Evolutionary conservation across 768 basidiomycete genomes (phyloP).

Genomic region (Auriscalpium vulgare): DNA sequence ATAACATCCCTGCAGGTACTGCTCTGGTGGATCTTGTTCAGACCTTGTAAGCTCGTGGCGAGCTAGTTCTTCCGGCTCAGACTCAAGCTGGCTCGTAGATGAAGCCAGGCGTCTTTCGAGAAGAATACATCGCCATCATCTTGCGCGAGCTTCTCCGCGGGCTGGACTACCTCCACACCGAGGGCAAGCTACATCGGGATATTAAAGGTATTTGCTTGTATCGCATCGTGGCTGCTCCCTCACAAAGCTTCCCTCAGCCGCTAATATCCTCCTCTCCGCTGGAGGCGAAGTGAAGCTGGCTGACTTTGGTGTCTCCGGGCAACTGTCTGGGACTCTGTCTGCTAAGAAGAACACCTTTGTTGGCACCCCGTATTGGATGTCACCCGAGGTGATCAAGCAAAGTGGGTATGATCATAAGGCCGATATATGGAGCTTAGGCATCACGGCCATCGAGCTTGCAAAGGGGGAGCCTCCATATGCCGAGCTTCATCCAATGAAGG

Average conservation of each 20-base stretch:
- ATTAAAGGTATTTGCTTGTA: slow-evolving; percentile 70
- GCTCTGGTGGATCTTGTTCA: slow-evolving; percentile 95
- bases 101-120: slow-evolving; percentile 96
- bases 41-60: slow-evolving; percentile 58
- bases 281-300: slow-evolving; percentile 95
- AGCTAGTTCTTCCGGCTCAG: neutral
- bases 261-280: slow-evolving; percentile 88
- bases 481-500: slow-evolving; percentile 99
- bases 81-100: slow-evolving; percentile 46
- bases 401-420: slow-evolving; percentile 99
- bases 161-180: slow-evolving; percentile 90
- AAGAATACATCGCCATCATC: slow-evolving; percentile 98
- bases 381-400: slow-evolving; percentile 98
- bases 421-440: slow-evolving; percentile 97
- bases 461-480: slow-evolving; percentile 98
- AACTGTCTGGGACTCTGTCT: slow-evolving; percentile 85
- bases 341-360: slow-evolving; percentile 99
- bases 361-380: slow-evolving; percentile 99
- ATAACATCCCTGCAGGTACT: slow-evolving; percentile 52
- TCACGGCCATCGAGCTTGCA: slow-evolving; percentile 95
- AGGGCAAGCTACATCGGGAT: slow-evolving; percentile 97
- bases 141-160: slow-evolving; percentile 87
- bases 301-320: slow-evolving; percentile 98
- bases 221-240: neutral
- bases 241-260: slow-evolving; percentile 45